Conservation (phyloP, 345 rosid genomes). For the thale cress (Arabidopsis thaliana) region DNA sequence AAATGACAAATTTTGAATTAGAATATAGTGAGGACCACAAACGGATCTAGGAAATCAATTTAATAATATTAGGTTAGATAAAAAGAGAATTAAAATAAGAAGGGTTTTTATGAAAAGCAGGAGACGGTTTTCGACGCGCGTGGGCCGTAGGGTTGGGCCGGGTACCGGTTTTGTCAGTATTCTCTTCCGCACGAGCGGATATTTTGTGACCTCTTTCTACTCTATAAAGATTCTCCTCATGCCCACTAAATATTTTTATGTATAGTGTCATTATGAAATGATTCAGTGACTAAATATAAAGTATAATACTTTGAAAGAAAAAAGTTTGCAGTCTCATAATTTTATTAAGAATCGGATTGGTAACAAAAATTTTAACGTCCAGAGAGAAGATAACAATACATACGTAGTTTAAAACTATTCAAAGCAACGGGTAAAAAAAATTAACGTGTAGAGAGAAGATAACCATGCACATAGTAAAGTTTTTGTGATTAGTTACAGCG, state of each 20-base stretch:
- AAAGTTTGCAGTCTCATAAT: neutral
- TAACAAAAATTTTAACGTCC: too few relatives aligned
- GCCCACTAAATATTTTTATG: constrained; percentile 20
- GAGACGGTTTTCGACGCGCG: constrained; percentile 38
- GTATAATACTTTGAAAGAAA: neutral
- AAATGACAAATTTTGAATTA: neutral
- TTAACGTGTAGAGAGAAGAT: too few relatives aligned
- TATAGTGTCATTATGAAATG: constrained; percentile 13
- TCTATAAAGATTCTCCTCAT: constrained; percentile 37
- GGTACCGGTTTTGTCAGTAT: constrained; percentile 40
- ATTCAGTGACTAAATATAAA: neutral
- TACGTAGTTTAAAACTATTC: too few relatives aligned
- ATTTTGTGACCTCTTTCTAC: constrained; percentile 30
- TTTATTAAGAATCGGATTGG: neutral
- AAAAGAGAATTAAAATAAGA: constrained; percentile 16
- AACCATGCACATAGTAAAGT: too few relatives aligned
- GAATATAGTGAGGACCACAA: constrained; percentile 9
- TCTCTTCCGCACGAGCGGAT: constrained; percentile 45
- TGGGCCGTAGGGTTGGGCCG: constrained; percentile 44
- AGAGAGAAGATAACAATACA: too few relatives aligned
- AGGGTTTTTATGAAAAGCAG: constrained; percentile 38
- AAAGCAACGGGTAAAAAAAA: too few relatives aligned
- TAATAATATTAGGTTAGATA: constrained; percentile 18
- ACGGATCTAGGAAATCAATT: constrained; percentile 3
- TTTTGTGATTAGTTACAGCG: too few relatives aligned